These are phyloP conservation scores for Botryotinia convoluta DNA, from an alignment of 2,329 filamentous ascomycete species.

Conservation along the genomic window DNA sequence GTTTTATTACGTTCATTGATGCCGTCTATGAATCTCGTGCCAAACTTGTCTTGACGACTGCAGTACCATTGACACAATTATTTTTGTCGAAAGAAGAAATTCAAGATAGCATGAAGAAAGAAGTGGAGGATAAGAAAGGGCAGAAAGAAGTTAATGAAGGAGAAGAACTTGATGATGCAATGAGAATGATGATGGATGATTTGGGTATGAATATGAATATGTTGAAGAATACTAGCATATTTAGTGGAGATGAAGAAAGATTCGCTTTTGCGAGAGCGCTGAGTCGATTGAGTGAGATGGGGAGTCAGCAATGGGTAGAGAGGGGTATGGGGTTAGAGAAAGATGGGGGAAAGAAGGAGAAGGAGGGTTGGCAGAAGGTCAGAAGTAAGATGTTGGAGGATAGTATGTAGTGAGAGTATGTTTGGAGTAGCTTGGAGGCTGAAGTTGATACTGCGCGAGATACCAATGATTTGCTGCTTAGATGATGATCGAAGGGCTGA, in stretches of 20 bases:
- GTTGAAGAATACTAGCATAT: conserved; percentile 81
- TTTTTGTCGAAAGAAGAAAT: conserved; percentile 76
- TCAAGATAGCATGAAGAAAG: conserved; percentile 55
- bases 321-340: conserved; percentile 55
- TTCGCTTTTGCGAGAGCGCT: conserved; percentile 93
- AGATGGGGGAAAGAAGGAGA: conserved; percentile 45
- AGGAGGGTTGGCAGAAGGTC: conserved; percentile 47
- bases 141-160: conserved; percentile 38
- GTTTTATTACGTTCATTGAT: conserved; percentile 98
- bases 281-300: conserved; percentile 86
- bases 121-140: conserved; percentile 41
- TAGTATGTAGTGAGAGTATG: conserved; percentile 32
- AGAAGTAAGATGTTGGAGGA: conserved; percentile 51
- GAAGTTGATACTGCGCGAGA: not conserved
- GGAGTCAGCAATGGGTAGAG: conserved; percentile 92
- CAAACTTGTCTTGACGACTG: conserved; percentile 92
- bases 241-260: conserved; percentile 91
- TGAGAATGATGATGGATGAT: conserved; percentile 84
- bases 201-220: conserved; percentile 79
- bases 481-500: not conserved
- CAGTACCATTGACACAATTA: conserved; percentile 77
- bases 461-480: not conserved
- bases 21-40: conserved; percentile 89
- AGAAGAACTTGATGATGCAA: conserved; percentile 57
- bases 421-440: not conserved